phyloP scores from a whole-genome alignment of 2,329 filamentous ascomycete genomes.

The Ambrosiella cleistominuta region DNA sequence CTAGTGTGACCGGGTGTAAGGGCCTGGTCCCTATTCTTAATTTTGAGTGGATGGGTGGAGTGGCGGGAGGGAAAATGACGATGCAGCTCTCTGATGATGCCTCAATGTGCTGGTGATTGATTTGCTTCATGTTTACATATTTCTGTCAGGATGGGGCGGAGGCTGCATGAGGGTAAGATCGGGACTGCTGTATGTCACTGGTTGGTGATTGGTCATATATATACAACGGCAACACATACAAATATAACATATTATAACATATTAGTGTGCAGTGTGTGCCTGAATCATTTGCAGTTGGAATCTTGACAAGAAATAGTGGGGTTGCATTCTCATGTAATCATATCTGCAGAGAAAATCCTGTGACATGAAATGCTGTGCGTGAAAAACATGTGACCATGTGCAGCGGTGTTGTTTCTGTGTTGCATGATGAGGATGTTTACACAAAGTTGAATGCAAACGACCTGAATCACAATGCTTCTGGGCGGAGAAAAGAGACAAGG shows the following conservation, averaged over 20 bases:
- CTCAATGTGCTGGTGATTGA: not conserved
- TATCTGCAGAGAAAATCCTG: no score
- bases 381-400: not conserved
- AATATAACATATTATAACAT: no score
- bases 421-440: not conserved
- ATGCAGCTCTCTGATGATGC: not conserved
- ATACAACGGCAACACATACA: no score
- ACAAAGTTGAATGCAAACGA: not conserved
- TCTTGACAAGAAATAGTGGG: no score
- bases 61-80: not conserved
- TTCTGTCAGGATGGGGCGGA: not conserved
- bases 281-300: no score
- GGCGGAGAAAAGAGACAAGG: no score
- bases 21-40: not conserved
- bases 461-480: not conserved
- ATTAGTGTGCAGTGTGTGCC: no score
- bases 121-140: not conserved
- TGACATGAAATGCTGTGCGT: no score
- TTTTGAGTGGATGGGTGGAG: not conserved
- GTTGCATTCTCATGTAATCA: no score
- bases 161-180: no score
- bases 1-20: not conserved
- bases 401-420: not conserved
- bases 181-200: no score
- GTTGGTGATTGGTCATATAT: no score